These are phyloP conservation scores for Sophora flavescens DNA, from an alignment of 306 rosid species.

Conservation along the genomic window DNA sequence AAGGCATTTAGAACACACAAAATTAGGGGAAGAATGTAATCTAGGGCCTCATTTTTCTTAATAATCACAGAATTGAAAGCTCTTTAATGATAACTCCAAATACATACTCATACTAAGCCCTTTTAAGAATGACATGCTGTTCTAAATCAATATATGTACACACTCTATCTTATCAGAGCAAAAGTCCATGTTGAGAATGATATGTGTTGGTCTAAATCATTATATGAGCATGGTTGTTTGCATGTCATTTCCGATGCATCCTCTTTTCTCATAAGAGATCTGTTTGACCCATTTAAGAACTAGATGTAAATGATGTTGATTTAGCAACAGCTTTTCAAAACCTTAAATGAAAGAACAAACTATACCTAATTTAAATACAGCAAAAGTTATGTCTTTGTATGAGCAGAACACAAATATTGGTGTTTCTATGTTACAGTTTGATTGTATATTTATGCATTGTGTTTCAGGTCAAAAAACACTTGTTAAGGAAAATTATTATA, in stretches of 20 bases:
- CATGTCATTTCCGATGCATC: constrained; percentile 27
- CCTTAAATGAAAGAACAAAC: constrained; percentile 11
- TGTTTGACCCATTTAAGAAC: constrained; percentile 26
- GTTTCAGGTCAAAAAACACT: constrained; percentile 15
- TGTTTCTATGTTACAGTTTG: neutral
- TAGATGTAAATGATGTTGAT: neutral
- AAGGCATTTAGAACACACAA: neutral
- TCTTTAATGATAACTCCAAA: neutral
- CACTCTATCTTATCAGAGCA: neutral
- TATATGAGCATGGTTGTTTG: constrained; percentile 26
- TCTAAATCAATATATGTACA: neutral
- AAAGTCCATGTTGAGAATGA: neutral
- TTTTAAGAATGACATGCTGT: neutral
- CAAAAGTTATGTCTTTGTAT: neutral
- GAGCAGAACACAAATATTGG: neutral
- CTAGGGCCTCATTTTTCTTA: constrained; percentile 28
- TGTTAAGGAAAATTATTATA: neutral
- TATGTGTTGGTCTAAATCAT: constrained; percentile 1
- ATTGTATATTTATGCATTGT: neutral
- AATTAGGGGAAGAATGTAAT: constrained; percentile 15
- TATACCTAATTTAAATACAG: neutral
- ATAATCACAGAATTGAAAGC: neutral
- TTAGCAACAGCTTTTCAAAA: constrained; percentile 17
- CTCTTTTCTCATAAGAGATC: neutral
- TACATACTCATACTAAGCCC: neutral